Evolutionary conservation across 352 stramenopile genomes (phyloP), one percentile per base, ranked within the genome.

Genomic region (Phytophthora meadii): DNA sequence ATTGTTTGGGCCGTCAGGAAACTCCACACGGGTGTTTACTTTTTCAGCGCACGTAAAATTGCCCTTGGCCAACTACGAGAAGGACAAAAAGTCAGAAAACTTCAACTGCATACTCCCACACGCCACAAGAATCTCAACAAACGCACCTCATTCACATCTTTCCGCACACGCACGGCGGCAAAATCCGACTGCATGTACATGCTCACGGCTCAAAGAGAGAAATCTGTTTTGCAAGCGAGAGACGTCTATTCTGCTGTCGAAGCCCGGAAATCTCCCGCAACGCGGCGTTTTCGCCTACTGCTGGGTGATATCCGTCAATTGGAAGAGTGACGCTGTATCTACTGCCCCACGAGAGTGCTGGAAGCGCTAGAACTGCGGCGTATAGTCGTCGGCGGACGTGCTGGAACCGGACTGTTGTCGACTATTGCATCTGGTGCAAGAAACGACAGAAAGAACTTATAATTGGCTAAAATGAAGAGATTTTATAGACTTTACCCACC

Each of bases 71-170:
- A 96, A 62, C 88, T 92, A 62, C 41, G 19, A 61, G 37, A 44
- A 34, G 3, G 49, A 30, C 6, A 61, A 39, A 52, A 36, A 28
- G 25, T 61, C 53, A 72, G 39, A 44, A 51, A 15, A 53, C 34
- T 6, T 61, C 50, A 57, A 36, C 17, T 28, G 5, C 24, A 47
- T 17, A 9, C 4, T 50, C 7, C 54, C 25, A 19, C 19, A 6
- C 27, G 27, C 27, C 27, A 49, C n/a, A 5, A 1, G 7, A 42
- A 3, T 27, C 30, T 34, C 10, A 54, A 6, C 19, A 7, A 8
- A 27, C 8, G 17, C 46, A 94, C 87, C 75, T 95, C 87, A 50
- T 94, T 95, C 15, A 95, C 81, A 52, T 95, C 87, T 67, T 95
- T 95, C 28, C 86, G 82, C 45, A 95, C 85, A 25, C 87, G 87